Evolutionary conservation across 176 grass and related monocot species (phyloP).

Genomic region (Aegilops tauschii): DNA sequence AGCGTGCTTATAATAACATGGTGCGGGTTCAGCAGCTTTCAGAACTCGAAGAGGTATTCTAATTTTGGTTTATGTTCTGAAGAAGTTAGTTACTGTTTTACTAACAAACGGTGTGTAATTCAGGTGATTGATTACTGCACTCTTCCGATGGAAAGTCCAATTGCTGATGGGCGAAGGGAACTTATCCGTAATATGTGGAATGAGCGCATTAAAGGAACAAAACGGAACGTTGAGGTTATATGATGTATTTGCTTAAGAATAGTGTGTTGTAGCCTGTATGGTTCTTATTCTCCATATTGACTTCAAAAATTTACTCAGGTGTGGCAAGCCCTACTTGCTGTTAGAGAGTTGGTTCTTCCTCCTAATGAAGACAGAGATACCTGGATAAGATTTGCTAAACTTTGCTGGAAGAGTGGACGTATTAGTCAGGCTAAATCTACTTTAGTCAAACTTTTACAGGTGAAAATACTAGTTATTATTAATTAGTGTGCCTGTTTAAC

Average conservation of each 20-base stretch:
- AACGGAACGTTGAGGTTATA: conserved; percentile 94
- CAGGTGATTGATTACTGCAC: conserved; percentile 99
- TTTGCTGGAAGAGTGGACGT: conserved; percentile 96
- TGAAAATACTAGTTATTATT: conserved; percentile 13
- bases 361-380: conserved; percentile 94
- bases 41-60: conserved; percentile 89
- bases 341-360: conserved; percentile 97
- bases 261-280: background rate
- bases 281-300: conserved; percentile 23
- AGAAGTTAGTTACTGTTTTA: conserved; percentile 8
- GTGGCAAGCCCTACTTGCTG: conserved; percentile 90
- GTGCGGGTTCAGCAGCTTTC: conserved; percentile 96
- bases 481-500: background rate
- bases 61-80: conserved; percentile 6
- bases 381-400: conserved; percentile 96
- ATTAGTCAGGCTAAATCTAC: conserved; percentile 96
- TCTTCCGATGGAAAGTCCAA: conserved; percentile 66
- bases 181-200: conserved; percentile 99
- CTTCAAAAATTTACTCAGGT: conserved; percentile 52
- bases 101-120: conserved; percentile 28
- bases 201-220: conserved; percentile 93
- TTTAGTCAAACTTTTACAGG: conserved; percentile 95
- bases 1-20: conserved; percentile 98
- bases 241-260: conserved; percentile 28
- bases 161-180: conserved; percentile 86